Conservation (phyloP, 1,284 basidiomycete genomes). For the Cryptococcus deneoformans region DNA sequence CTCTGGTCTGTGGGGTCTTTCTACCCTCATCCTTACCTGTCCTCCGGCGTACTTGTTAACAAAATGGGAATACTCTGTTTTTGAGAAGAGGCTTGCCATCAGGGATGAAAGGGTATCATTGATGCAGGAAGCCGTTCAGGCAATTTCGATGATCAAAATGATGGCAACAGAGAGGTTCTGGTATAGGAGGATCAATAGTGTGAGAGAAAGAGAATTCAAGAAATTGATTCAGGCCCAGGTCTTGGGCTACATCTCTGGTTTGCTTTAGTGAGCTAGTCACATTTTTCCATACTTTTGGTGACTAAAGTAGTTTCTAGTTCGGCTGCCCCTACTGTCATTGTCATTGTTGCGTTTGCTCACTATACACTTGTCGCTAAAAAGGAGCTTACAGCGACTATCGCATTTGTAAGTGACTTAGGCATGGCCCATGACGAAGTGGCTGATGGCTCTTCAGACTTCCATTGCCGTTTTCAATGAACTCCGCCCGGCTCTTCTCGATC, state of each 20-base stretch:
- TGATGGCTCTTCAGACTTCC: slow-evolving; percentile 51
- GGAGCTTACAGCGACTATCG: slow-evolving; percentile 70
- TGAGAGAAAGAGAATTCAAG: slow-evolving; percentile 70
- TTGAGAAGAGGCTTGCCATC: slow-evolving; percentile 81
- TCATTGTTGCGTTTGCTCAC: slow-evolving; percentile 53
- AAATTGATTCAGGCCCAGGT: slow-evolving; percentile 57
- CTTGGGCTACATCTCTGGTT: slow-evolving; percentile 16
- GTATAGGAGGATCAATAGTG: slow-evolving; percentile 67
- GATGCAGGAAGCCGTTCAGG: slow-evolving; percentile 88
- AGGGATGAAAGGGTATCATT: slow-evolving; percentile 79
- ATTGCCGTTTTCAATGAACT: slow-evolving; percentile 62
- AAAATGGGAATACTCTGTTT: slow-evolving; percentile 71
- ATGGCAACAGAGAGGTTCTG: slow-evolving; percentile 92
- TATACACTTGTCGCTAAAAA: slow-evolving; percentile 59
- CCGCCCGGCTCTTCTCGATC: slow-evolving; percentile 16
- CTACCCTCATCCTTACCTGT: slow-evolving; percentile 48
- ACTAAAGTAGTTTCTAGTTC: slow-evolving; percentile 18
- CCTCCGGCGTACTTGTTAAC: slow-evolving; percentile 84
- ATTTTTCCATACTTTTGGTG: background rate
- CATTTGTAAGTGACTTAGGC: slow-evolving; percentile 55
- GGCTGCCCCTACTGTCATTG: slow-evolving; percentile 33
- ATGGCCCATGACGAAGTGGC: background rate
- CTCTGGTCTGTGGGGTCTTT: slow-evolving; percentile 30
- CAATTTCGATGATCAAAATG: slow-evolving; percentile 91
- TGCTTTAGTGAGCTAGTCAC: slow-evolving; percentile 25